A percentile compares a stretch with the other conserved stretches of the same genome.
Evolutionary conservation across 139 green algal genomes (phyloP).

Genomic region (Pleodorina starrii): DNA sequence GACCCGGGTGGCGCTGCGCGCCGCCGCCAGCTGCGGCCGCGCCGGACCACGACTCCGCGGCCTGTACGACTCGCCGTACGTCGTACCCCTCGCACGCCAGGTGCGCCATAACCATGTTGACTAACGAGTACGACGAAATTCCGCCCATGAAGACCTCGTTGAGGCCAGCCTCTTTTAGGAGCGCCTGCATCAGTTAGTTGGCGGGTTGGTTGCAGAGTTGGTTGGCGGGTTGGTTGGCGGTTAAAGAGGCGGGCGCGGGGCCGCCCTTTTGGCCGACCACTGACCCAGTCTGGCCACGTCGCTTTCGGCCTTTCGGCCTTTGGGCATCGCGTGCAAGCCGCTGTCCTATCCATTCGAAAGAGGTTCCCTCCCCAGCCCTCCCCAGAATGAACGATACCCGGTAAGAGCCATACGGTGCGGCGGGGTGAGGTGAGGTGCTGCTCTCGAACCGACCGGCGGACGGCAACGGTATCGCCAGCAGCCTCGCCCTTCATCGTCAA

Average conservation of each 20-base stretch:
- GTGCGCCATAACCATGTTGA: slow-evolving; percentile 83
- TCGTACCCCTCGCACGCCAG: slow-evolving; percentile 71
- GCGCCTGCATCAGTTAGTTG: slow-evolving; percentile 17
- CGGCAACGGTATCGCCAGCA: background rate
- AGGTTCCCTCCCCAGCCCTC: background rate
- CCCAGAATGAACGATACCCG: background rate
- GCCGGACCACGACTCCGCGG: background rate
- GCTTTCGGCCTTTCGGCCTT: too few species aligned
- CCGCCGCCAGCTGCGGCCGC: background rate
- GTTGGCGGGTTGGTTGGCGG: background rate
- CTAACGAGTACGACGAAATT: slow-evolving; percentile 76
- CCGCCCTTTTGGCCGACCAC: background rate
- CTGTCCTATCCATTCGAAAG: background rate
- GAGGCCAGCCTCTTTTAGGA: slow-evolving; percentile 62
- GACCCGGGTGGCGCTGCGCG: background rate
- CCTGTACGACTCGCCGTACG: background rate
- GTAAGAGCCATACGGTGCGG: background rate
- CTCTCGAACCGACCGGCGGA: background rate
- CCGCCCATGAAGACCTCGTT: slow-evolving; percentile 86
- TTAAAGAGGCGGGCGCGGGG: background rate
- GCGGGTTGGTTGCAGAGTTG: background rate
- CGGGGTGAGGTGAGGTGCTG: background rate
- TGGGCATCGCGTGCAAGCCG: too few species aligned
- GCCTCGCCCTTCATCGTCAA: background rate
- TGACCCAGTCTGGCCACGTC: too few species aligned